Conservation (phyloP, 371 early-diverging fungal species). For the Nematocida sp. region DNA sequence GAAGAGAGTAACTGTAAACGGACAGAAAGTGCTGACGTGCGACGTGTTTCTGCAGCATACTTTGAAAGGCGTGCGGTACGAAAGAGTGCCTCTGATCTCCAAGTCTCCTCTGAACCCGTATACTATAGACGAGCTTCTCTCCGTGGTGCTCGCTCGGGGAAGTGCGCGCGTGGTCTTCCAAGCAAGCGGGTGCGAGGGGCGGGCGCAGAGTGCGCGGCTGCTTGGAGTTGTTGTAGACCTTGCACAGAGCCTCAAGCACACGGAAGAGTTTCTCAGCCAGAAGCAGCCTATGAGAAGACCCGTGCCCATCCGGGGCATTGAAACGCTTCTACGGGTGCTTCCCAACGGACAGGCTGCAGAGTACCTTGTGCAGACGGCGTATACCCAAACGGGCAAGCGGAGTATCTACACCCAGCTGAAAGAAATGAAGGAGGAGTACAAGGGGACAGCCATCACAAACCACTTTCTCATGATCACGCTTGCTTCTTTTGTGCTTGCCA, state of each 20-base stretch:
- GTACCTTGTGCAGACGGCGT: not conserved
- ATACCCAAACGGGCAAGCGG: not conserved
- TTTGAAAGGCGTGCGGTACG: not conserved
- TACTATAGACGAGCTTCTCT: not conserved
- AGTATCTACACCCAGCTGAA: not conserved
- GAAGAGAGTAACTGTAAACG: slow-evolving; percentile 18
- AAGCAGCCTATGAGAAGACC: not conserved
- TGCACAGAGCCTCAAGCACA: not conserved
- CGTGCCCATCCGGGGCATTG: not conserved
- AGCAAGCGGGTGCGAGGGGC: slow-evolving; percentile 31
- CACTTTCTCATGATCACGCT: slow-evolving; percentile 30
- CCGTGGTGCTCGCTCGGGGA: not conserved
- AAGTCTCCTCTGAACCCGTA: slow-evolving; percentile 13
- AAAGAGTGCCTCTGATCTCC: slow-evolving; percentile 24
- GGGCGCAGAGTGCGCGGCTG: not conserved
- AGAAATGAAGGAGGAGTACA: not conserved
- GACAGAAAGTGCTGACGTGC: slow-evolving; percentile 24
- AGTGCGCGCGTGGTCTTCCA: slow-evolving; percentile 11
- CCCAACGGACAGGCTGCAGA: not conserved
- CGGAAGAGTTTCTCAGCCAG: no score
- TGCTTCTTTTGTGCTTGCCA: slow-evolving; percentile 30
- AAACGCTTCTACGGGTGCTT: slow-evolving; percentile 2
- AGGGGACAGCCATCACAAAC: not conserved
- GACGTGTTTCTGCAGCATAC: slow-evolving; percentile 5
- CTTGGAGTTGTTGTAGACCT: not conserved